A percentile compares a stretch with the other conserved stretches of the same genome.
Evolutionary conservation across 192 early-diverging fungal genomes (phyloP).

Genomic region (Coemansia asiatica): DNA sequence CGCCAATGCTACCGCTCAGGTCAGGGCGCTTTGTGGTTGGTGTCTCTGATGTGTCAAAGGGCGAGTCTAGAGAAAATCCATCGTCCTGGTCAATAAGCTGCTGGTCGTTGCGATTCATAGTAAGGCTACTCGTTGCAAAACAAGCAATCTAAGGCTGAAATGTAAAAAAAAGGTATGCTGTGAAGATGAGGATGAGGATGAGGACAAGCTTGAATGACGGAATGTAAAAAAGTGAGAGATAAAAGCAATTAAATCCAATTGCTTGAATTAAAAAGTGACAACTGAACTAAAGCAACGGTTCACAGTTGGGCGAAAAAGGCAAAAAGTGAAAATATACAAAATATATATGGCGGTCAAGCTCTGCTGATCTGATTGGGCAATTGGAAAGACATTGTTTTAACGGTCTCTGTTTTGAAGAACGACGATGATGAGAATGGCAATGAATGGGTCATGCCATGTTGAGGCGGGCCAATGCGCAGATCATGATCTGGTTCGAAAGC

Average conservation of each 20-base stretch:
- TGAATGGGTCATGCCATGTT: no score
- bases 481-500: no score
- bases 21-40: constrained; percentile 32
- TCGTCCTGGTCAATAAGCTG: constrained; percentile 53
- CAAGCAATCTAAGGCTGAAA: not conserved
- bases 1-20: constrained; percentile 51
- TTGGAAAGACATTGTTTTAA: no score
- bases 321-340: not conserved
- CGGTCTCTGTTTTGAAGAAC: no score
- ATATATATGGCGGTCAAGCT: not conserved
- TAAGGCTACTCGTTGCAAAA: not conserved
- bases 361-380: not conserved
- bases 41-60: constrained; percentile 21
- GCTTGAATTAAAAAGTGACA: not conserved
- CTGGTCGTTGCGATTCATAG: constrained; percentile 38
- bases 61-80: constrained; percentile 36
- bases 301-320: not conserved
- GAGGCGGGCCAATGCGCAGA: no score
- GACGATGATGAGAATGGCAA: no score
- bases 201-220: not conserved
- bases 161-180: not conserved
- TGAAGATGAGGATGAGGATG: no score
- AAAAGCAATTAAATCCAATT: not conserved
- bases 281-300: not conserved
- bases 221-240: not conserved